Conservation (phyloP, 1,139 yeast genomes). For the Scheffersomyces titani region DNA sequence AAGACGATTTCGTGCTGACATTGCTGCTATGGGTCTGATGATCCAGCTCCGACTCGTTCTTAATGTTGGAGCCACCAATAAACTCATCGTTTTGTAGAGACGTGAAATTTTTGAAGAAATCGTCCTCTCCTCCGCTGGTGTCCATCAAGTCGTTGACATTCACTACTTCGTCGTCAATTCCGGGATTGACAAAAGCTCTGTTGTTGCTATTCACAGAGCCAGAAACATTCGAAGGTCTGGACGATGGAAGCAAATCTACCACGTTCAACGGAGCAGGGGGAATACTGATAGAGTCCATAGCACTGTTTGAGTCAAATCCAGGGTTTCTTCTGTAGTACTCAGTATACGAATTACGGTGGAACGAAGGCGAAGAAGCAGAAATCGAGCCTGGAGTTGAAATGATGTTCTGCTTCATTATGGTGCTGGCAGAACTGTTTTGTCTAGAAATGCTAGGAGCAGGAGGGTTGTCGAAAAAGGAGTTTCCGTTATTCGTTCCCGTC, state of each 20-base stretch:
- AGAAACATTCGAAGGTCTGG: constrained; percentile 2
- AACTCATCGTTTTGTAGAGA: constrained; percentile 14
- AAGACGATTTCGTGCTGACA: constrained; percentile 19
- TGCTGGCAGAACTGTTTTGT: constrained; percentile 14
- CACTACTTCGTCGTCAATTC: constrained; percentile 1
- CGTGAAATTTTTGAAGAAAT: constrained; percentile 24
- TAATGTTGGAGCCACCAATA: constrained; percentile 4
- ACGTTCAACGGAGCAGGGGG: constrained; percentile 22
- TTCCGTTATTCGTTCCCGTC: constrained; percentile 11
- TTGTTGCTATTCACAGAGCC: background rate
- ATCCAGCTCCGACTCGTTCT: constrained; percentile 5
- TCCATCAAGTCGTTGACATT: constrained; percentile 15
- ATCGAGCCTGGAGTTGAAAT: constrained; percentile 26
- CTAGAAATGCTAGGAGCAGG: constrained; percentile 9
- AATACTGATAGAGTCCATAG: constrained; percentile 8
- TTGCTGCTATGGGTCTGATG: constrained; percentile 5
- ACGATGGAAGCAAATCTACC: constrained; percentile 20
- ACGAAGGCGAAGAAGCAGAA: constrained; percentile 12
- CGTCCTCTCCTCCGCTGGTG: constrained; percentile 14
- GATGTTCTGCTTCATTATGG: constrained; percentile 6
- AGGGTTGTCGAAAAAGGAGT: constrained; percentile 31
- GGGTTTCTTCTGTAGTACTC: background rate
- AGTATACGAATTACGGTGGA: constrained; percentile 8
- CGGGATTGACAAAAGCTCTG: background rate
- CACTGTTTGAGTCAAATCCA: background rate